phyloP scores from a whole-genome alignment of 495 filamentous ascomycete genomes.

The Viridothelium virens region DNA sequence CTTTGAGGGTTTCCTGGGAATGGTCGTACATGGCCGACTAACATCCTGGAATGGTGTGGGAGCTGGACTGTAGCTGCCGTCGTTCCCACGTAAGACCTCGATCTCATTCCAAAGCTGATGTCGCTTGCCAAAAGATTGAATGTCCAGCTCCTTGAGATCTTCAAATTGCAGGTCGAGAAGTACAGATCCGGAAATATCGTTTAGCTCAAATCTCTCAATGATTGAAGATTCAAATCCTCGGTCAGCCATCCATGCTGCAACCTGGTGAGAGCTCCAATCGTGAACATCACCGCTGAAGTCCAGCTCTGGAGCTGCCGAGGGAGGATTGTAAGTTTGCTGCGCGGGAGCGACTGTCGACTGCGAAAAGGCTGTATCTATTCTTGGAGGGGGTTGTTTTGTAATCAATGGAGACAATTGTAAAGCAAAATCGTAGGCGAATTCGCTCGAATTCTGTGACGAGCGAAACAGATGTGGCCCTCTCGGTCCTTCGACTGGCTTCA shows the following conservation, averaged over 20 bases:
- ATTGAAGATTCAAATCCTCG: slow-evolving; percentile 60
- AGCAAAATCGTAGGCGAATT: slow-evolving; percentile 48
- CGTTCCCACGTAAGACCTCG: slow-evolving; percentile 51
- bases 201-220: slow-evolving; percentile 74
- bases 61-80: slow-evolving; percentile 38
- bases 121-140: slow-evolving; percentile 86
- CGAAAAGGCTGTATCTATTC: slow-evolving; percentile 29
- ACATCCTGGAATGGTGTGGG: slow-evolving; percentile 37
- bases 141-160: slow-evolving; percentile 88
- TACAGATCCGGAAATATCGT: slow-evolving; percentile 84
- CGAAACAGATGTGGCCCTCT: slow-evolving; percentile 86
- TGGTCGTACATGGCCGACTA: slow-evolving; percentile 32
- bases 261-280: slow-evolving; percentile 63
- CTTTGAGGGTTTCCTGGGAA: slow-evolving; percentile 14
- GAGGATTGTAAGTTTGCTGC: slow-evolving; percentile 26
- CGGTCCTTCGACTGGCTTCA: slow-evolving; percentile 67
- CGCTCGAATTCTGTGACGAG: slow-evolving; percentile 42
- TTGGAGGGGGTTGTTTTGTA: slow-evolving; percentile 30
- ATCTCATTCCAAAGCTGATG: slow-evolving; percentile 82
- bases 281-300: slow-evolving; percentile 49
- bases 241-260: slow-evolving; percentile 71
- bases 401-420: slow-evolving; percentile 58
- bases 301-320: slow-evolving; percentile 43
- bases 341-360: slow-evolving; percentile 25
- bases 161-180: slow-evolving; percentile 80